Base-by-base conservation (phyloP, 2,329 filamentous ascomycete species). In the Ascochyta viciae-villosae region DNA sequence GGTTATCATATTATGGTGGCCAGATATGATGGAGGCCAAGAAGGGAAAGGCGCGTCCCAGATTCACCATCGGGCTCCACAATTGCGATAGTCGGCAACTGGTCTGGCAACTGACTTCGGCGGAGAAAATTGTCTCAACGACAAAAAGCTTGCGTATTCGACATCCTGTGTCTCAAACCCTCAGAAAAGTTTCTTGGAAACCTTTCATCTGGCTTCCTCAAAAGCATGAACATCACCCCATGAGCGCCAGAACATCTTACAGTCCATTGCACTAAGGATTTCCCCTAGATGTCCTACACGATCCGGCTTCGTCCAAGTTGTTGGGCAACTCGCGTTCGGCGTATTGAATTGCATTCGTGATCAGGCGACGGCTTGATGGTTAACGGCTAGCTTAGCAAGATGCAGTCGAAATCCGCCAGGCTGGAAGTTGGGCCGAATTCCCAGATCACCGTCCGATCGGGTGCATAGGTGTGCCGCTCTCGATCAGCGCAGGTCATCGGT, bases 21-120 rank as follows among this genome's bases (percentile, higher is more conserved):
- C 38, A 38, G 44, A 48, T 48, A 43, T 38, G 44, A 26, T 43
- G 33, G 26, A 38, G 15, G 34, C 50, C 50, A 37, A 16, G 19
- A 54, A 33, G 13, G 44, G 44, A n/a, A 54, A 54, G 38, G 50
- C n/a, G 29, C 43, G 50, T 43, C 38, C 43, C 23, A 29, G 23
- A 48, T 54, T 43, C 50, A 54, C 44, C 50, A 54, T 54, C 19
- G 43, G 44, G 38, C 50, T 47, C 50, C 50, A 48, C 50, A 54
- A 54, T 54, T 54, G 50, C 50, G 50, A 54, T 54, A 54, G 43
- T 42, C 43, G 47, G 37, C 42, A 53, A 37, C 16, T 39, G 27
- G 22, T 35, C 29, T 24, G 37, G 37, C 37, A 26, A 19, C 19
- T 40, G 26, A 8, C 26, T 19, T 24, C 29, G 24, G 29, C 31